Base-by-base conservation (phyloP, 2,329 filamentous ascomycete genomes). In the Allantophomopsis lycopodina region DNA sequence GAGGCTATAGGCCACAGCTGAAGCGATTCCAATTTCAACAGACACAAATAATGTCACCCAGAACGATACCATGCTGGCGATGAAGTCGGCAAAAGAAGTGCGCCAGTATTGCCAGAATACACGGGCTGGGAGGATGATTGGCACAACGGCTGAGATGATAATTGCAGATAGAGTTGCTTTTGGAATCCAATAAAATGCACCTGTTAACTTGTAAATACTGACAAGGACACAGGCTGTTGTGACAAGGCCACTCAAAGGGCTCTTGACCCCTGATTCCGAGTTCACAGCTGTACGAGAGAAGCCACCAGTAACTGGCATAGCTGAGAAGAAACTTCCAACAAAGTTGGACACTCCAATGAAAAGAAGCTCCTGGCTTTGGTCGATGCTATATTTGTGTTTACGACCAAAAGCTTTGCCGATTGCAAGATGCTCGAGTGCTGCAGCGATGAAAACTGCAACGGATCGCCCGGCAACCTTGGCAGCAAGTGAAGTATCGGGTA, bases 381-480 rank as follows among this genome's bases (percentile, higher is more conserved):
- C 71, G 54, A 87, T 86, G 36, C 73, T 76, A 57, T 88, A 88
- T 63, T 85, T 84, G 66, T 86, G 23, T 28, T 28, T 28, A 43
- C 82, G 71, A 38, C 82, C 82, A 50, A 88, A 88, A 0, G 82
- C 86, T 59, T 88, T 88, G 31, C 82, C 80, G 47, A 88, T 87
- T 40, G 83, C 79, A 47, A 88, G 86, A 55, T 88, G 82, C 60
- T 88, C 82, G 41, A 87, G 83, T 21, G 87, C 65, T 41, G 88
- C 66, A 36, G 88, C 83, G 46, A 88, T 88, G 42, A 87, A 73
- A 2, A 79, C 74, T 10, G 78, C 78, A 0, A 83, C 83, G 8
- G 88, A 61, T 44, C 91, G 70, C 20, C 65, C 65, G 2, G 69
- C 65, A 47, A 88, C 80, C 23, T 28, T 28, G 23, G 23, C 23